Conservation (phyloP, 2,329 filamentous ascomycete genomes). For the Chaetomium sp. region DNA sequence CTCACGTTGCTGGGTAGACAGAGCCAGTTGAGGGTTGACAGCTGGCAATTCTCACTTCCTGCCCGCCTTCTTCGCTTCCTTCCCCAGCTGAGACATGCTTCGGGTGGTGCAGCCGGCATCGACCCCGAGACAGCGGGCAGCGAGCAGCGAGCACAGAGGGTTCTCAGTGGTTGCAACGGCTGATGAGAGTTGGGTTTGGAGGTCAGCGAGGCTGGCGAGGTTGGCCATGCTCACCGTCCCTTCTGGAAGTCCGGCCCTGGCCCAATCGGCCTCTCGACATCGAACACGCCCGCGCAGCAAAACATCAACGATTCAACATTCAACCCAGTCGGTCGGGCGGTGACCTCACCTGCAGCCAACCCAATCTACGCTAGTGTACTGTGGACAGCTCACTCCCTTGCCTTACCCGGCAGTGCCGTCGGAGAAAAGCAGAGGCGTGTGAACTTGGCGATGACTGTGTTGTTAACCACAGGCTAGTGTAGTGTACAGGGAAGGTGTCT, state of each 20-base stretch:
- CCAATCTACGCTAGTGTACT: too few species aligned
- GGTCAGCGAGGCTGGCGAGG: not conserved
- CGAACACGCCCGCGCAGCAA: not conserved
- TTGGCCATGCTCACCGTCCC: not conserved
- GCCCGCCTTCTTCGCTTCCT: not conserved
- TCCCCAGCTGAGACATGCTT: not conserved
- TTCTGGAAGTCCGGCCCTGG: constrained; percentile 3
- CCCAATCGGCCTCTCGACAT: not conserved
- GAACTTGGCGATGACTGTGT: too few species aligned
- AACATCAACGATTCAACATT: not conserved
- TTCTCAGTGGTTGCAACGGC: too few species aligned
- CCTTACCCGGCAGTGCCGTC: not conserved
- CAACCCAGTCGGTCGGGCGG: too few species aligned
- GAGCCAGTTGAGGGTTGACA: not conserved
- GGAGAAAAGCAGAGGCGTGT: too few species aligned
- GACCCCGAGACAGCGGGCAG: not conserved
- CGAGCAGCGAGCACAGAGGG: not conserved
- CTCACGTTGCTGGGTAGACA: not conserved
- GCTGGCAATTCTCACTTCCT: not conserved
- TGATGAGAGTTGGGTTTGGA: too few species aligned
- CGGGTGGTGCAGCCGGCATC: not conserved
- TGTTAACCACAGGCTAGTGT: too few species aligned
- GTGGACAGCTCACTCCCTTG: too few species aligned
- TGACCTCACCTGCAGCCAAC: too few species aligned
- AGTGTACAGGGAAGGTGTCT: too few species aligned